Percentiles rank a stretch among this genome's conserved stretches.
phyloP scores from a whole-genome alignment of 208 protist species.

The Trypanosoma mega region DNA sequence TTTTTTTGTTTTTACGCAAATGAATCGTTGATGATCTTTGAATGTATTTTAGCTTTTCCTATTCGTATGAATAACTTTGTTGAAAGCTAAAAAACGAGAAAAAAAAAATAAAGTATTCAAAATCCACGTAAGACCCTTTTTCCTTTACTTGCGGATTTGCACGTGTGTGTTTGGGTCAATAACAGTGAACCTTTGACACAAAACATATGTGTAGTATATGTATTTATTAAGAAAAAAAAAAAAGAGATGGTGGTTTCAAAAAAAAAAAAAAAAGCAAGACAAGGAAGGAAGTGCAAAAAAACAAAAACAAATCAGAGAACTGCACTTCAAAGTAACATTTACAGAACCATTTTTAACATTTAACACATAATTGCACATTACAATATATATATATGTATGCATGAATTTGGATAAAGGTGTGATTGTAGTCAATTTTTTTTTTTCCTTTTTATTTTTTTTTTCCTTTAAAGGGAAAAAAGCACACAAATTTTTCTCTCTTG shows the following conservation, averaged over 20 bases:
- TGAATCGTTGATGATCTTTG: neutral
- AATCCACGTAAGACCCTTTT: too few relatives aligned
- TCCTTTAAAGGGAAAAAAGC: slow-evolving; percentile 1
- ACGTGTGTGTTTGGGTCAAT: too few relatives aligned
- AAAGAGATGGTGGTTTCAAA: neutral
- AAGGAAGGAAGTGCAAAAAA: neutral
- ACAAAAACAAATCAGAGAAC: neutral
- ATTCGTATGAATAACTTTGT: too few relatives aligned
- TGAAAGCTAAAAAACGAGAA: slow-evolving; percentile 8
- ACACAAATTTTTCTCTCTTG: neutral
- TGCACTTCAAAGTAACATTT: too few relatives aligned
- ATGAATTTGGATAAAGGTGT: too few relatives aligned
- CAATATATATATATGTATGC: slow-evolving; percentile 1
- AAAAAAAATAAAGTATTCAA: slow-evolving; percentile 1
- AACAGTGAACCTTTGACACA: too few relatives aligned
- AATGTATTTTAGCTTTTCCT: too few relatives aligned
- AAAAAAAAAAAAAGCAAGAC: slow-evolving; percentile 7
- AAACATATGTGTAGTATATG: too few relatives aligned
- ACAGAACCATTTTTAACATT: too few relatives aligned
- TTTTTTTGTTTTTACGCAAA: neutral
- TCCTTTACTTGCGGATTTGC: too few relatives aligned
- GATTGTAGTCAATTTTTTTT: too few relatives aligned
- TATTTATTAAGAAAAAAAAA: slow-evolving; percentile 1
- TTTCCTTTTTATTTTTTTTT: slow-evolving; percentile 11
- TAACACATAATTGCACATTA: neutral